Evolutionary conservation across 2,329 filamentous ascomycete genomes (phyloP), one percentile per base, ranked within the genome.

Genomic region (Geosmithia putterillii): DNA sequence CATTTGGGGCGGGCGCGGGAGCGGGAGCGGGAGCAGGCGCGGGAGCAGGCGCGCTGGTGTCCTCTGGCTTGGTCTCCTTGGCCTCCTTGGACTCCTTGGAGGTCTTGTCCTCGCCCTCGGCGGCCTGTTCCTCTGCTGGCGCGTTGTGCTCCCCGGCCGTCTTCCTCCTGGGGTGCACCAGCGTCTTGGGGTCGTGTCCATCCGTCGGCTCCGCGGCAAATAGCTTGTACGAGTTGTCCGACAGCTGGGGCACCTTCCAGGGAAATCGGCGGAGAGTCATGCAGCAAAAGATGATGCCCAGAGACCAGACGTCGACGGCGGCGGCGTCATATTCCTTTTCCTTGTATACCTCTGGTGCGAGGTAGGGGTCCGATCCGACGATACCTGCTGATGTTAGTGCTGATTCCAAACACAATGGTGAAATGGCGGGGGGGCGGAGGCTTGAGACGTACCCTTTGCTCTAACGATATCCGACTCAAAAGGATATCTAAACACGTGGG

Each of bases 221-320:
- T 2, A 98, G 74, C 55, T 90, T 89, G 65, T 86, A 98, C 0
- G 88, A 95, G 60, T 94, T 96, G 60, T 98, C 92, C 3, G 86
- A 86, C 59, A 88, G 68, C 36, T 89, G 79, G 4, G 92, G 92
- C 32, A 94, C 81, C 66, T 98, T 98, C 92, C 92, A 98, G 0
- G 92, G 92, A 57, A 98, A 98, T 32, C 92, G 73, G 19, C 92
- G 77, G 37, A 98, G 70, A 5, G 87, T 92, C 92, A 98, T 98
- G 69, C 92, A 98, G 64, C 92, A 96, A 65, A 90, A 98, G 44
- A 98, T 96, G 53, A 98, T 98, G 17, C 90, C 92, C 46, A 98
- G 71, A 10, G 92, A 98, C 92, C 92, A 98, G 46, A 98, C 88
- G 64, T 98, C 92, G 1, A 90, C 86, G 7, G 88, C 86, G 48